A percentile compares a stretch with the other conserved stretches of the same genome.
phyloP scores from a whole-genome alignment of 2,329 filamentous ascomycete species.

The Diaporthe caulivora region DNA sequence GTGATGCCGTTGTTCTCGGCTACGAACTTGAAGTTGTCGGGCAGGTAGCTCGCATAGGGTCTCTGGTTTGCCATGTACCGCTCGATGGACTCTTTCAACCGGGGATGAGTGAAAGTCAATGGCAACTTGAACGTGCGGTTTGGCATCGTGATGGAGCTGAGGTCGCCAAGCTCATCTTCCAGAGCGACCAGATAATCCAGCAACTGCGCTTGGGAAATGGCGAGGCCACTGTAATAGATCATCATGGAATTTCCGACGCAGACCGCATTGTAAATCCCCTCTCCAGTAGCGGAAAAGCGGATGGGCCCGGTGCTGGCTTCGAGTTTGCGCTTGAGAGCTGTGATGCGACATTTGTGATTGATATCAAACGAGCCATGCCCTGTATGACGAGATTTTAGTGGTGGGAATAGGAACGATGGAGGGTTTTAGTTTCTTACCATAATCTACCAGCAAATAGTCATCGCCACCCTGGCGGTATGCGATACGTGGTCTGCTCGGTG shows the following conservation, averaged over 20 bases:
- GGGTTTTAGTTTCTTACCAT: slow-evolving; percentile 47
- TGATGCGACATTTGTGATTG: slow-evolving; percentile 68
- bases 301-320: slow-evolving; percentile 49
- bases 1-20: slow-evolving; percentile 52
- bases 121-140: slow-evolving; percentile 59
- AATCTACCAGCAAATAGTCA: slow-evolving; percentile 69
- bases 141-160: slow-evolving; percentile 54
- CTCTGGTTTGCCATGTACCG: slow-evolving; percentile 48
- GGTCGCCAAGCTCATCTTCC: slow-evolving; percentile 54
- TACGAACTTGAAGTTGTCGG: slow-evolving; percentile 47
- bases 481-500: slow-evolving; percentile 51
- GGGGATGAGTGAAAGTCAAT: slow-evolving; percentile 54
- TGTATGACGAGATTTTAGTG: background rate
- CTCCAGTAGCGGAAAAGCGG: slow-evolving; percentile 45
- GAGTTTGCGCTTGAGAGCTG: slow-evolving; percentile 64
- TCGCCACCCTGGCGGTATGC: slow-evolving; percentile 58
- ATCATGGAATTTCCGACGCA: slow-evolving; percentile 60
- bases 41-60: slow-evolving; percentile 46
- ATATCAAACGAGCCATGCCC: slow-evolving; percentile 66
- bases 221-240: slow-evolving; percentile 59
- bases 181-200: slow-evolving; percentile 51
- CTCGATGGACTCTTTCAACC: slow-evolving; percentile 41
- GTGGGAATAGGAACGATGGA: too few species aligned
- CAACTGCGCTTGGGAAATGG: slow-evolving; percentile 52
- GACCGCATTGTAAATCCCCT: slow-evolving; percentile 62